These are phyloP conservation scores for Dittrichia graveolens DNA, from an alignment of 129 eudicot species.

Conservation along the genomic window DNA sequence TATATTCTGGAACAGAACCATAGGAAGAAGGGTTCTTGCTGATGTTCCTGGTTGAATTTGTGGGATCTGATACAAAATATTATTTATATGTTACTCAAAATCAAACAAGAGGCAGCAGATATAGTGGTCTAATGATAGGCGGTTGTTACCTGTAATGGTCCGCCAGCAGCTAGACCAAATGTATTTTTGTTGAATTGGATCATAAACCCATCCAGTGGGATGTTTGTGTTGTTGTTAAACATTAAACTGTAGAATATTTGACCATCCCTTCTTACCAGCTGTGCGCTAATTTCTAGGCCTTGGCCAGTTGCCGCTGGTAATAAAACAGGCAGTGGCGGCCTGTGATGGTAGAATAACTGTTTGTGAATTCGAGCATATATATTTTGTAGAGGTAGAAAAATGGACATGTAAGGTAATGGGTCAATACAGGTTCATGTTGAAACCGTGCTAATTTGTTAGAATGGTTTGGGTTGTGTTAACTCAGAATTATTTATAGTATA, in stretches of 20 bases:
- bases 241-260: constrained; percentile 82
- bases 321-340: constrained; percentile 79
- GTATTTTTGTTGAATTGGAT: constrained; percentile 96
- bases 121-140: not conserved
- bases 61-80: constrained; percentile 55
- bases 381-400: constrained; percentile 2
- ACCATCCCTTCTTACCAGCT: constrained; percentile 81
- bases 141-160: constrained; percentile 72
- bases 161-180: constrained; percentile 91
- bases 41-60: constrained; percentile 92
- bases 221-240: constrained; percentile 76
- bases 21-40: constrained; percentile 76
- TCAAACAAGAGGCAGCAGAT: not conserved
- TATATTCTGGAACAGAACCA: constrained; percentile 85
- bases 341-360: constrained; percentile 41
- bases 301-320: constrained; percentile 84
- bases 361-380: constrained; percentile 1
- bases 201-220: constrained; percentile 88
- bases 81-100: not conserved
- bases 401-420: not conserved
- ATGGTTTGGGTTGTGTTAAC: not conserved
- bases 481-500: not conserved
- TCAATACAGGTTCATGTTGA: not conserved
- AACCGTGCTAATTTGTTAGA: not conserved
- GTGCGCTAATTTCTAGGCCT: constrained; percentile 90